Base-by-base conservation (phyloP, 352 stramenopile species). In the Phytopythium boreale region DNA sequence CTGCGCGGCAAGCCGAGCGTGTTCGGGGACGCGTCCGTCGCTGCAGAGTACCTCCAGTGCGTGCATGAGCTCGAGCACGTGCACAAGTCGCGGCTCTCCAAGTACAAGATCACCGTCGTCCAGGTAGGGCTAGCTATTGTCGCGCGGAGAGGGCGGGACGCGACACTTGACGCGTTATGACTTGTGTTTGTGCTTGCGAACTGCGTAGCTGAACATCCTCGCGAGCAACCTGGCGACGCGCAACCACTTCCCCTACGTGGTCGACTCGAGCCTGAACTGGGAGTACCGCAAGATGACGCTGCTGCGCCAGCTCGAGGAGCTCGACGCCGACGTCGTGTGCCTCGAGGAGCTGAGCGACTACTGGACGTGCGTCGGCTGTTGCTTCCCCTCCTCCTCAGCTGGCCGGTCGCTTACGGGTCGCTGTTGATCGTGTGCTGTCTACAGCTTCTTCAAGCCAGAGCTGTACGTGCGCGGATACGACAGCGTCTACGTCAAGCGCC, bases 291-390 rank as follows among this genome's bases (percentile, higher is more conserved):
- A 92, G 66, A 78, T 88, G 74, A 80, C 74, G 61, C 66, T 96
- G 64, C 63, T 96, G 63, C 68, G 77, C 52, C 85, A 96, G 57
- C 59, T 96, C 26, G 78, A 90, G 2, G 79, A 77, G 56, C 72
- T 93, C 37, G 84, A 93, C 59, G 87, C 87, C 36, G 86, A 93
- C 46, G 79, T 96, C 51, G 67, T 96, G 46, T 96, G 87, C 61
- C 79, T 96, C 8, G 87, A 94, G 70, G 87, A 96, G 29, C 70
- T 92, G 27, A 94, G 84, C 70, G 87, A 96, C 77, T 96, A 96
- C 67, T 94, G 86, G 85, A 94, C 85, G 79, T 94, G 76, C 41
- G 84, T 82, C 15, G 26, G 29, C 36, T 51, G 9, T 47, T 44
- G 50, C 10, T 4, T 61, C 44, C 59, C 56, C 17, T 61, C 34